A percentile compares a stretch with the other conserved stretches of the same genome.
phyloP scores from a whole-genome alignment of 495 filamentous ascomycete species.

The Penicillium atrosanguineum region DNA sequence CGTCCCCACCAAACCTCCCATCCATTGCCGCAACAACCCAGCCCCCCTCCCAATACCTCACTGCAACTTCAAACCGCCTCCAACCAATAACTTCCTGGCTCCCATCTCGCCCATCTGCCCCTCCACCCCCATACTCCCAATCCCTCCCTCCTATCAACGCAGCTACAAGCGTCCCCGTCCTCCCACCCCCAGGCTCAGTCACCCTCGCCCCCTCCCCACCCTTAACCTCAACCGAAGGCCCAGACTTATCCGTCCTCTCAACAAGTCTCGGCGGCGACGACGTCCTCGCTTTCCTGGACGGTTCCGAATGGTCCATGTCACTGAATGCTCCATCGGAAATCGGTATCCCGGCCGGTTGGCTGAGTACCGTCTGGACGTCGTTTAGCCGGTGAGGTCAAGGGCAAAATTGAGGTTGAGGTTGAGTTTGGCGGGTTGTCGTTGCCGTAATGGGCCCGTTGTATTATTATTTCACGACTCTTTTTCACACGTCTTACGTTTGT shows the following conservation, averaged over 20 bases:
- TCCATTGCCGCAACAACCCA: conserved; percentile 33
- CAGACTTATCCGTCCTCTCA: conserved; percentile 30
- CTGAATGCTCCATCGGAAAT: conserved; percentile 32
- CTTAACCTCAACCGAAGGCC: conserved; percentile 31
- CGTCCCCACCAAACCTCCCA: conserved; percentile 39
- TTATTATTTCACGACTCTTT: too few species aligned
- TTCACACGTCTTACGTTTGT: too few species aligned
- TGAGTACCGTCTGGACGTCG: conserved; percentile 41
- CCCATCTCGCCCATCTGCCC: conserved; percentile 31
- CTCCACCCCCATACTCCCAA: conserved; percentile 40
- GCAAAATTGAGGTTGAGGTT: too few species aligned
- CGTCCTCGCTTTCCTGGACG: conserved; percentile 46
- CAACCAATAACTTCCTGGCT: conserved; percentile 46
- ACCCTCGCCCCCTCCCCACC: conserved; percentile 39
- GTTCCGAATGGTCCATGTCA: conserved; percentile 38
- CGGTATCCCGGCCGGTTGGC: conserved; percentile 39
- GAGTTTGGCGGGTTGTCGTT: too few species aligned
- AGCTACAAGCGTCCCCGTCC: conserved; percentile 29
- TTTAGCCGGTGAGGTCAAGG: conserved; percentile 18
- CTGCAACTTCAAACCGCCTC: conserved; percentile 34
- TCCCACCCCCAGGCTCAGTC: conserved; percentile 35
- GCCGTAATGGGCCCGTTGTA: too few species aligned
- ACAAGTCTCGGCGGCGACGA: conserved; percentile 47
- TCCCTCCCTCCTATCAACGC: conserved; percentile 42
- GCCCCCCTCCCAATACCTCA: conserved; percentile 32